Evolutionary conservation across 164 flowering plant genomes (phyloP).

Genomic region (Nymphaea thermarum): DNA sequence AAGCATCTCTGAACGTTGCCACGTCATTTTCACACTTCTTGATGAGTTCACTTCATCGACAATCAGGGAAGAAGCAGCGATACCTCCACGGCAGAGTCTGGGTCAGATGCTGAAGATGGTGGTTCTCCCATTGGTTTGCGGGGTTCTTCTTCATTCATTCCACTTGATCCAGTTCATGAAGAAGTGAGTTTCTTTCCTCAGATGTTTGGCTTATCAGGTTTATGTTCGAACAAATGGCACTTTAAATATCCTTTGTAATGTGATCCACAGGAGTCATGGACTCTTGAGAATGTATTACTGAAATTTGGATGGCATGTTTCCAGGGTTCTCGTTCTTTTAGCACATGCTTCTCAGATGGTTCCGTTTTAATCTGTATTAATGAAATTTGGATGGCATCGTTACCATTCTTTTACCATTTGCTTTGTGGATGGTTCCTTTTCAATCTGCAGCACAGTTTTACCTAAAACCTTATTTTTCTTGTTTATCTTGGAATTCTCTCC

Average conservation of each 20-base stretch:
- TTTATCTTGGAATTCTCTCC: too few species aligned
- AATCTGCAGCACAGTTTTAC: too few species aligned
- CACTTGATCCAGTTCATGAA: constrained; percentile 48
- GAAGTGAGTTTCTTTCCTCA: constrained; percentile 35
- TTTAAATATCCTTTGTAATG: not conserved
- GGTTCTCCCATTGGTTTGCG: constrained; percentile 32
- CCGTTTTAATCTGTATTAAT: too few species aligned
- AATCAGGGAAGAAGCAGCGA: constrained; percentile 50
- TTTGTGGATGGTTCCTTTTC: too few species aligned
- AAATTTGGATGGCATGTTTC: too few species aligned
- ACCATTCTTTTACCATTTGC: too few species aligned
- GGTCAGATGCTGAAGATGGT: constrained; percentile 48
- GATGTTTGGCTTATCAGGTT: not conserved
- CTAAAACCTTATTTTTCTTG: too few species aligned
- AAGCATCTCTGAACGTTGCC: not conserved
- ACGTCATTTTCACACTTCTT: not conserved
- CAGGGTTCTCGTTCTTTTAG: too few species aligned
- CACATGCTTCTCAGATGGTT: too few species aligned
- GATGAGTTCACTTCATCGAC: not conserved
- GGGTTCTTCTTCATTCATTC: constrained; percentile 20
- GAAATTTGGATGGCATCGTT: too few species aligned
- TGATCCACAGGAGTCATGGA: too few species aligned
- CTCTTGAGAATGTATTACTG: too few species aligned
- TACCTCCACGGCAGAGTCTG: constrained; percentile 48
- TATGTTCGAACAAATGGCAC: not conserved